Base-by-base conservation (phyloP, 257 asterid species). In the Verbena officinalis region DNA sequence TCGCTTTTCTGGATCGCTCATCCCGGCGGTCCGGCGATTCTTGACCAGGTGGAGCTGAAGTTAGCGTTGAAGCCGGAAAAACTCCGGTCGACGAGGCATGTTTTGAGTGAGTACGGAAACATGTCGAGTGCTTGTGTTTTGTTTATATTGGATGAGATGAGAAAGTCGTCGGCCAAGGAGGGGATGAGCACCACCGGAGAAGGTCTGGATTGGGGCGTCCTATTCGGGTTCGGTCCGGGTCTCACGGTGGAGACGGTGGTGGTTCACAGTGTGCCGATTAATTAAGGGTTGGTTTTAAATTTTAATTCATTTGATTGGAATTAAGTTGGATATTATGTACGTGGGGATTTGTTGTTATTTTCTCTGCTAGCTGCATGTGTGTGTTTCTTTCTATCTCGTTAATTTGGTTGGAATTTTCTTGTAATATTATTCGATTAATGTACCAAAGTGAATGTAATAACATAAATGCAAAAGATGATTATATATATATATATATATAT, bases 191-290 rank as follows among this genome's bases (percentile, higher is more conserved):
- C 95, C 50, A 85, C 88, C 3, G 95, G 95, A 0, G 95, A 83
- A 64, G 93, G 95, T 75, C 64, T 82, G 9, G 88, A 87, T 0
- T 84, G 92, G 90, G 95, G 92, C 7, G 92, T 84, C 12, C 76
- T 84, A 31, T 82, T 84, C 11, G 92, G 92, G 49, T 87, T 87
- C 65, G 95, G 95, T 65, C 90, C 93, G 40, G 95, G 95, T 12
- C 83, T 87, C 23, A 87, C 90, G 1, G 90, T 87, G 24, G 95
- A 87, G 78, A 80, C 92, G 0, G 85, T 84, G 42, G 88, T 87
- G 30, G 81, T 88, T 9, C 96, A 77, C 12, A 84, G 96, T 16
- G 67, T 78, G 38, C 54, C 86, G 0, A 52, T 67, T 65, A 71
- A 70, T 16, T 62, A 23, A 4, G n/a, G n/a, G n/a, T n/a, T n/a